Evolutionary conservation across 1,139 yeast genomes (phyloP).

Genomic region (Pichia norvegensis): DNA sequence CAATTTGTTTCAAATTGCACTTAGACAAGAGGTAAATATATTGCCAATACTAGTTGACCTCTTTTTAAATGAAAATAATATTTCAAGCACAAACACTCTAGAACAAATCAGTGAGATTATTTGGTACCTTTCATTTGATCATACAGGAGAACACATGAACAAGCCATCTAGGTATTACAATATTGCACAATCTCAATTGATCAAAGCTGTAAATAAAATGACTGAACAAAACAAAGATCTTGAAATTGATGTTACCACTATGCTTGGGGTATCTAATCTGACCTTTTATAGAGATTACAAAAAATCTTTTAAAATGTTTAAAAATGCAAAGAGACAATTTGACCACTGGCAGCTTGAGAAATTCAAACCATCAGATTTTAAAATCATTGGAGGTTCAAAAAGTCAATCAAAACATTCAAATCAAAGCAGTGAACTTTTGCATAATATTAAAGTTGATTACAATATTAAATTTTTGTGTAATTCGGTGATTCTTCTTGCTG

Average conservation of each 20-base stretch:
- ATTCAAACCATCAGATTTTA: constrained; percentile 26
- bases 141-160: constrained; percentile 20
- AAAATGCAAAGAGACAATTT: constrained; percentile 25
- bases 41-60: constrained; percentile 18
- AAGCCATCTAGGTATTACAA: constrained; percentile 19
- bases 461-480: constrained; percentile 25
- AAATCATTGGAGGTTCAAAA: constrained; percentile 12
- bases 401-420: constrained; percentile 1
- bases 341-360: constrained; percentile 27
- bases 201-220: constrained; percentile 18
- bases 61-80: constrained; percentile 14
- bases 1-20: constrained; percentile 21
- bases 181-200: constrained; percentile 21
- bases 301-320: constrained; percentile 21
- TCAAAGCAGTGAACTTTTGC: constrained; percentile 1
- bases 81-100: constrained; percentile 12
- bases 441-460: constrained; percentile 19
- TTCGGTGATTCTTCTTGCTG: constrained; percentile 20
- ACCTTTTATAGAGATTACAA: constrained; percentile 18
- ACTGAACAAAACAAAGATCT: constrained; percentile 12
- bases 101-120: constrained; percentile 24
- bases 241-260: constrained; percentile 21
- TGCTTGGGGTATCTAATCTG: constrained; percentile 24
- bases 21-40: constrained; percentile 17
- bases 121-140: constrained; percentile 25